Conservation (phyloP, 2,329 filamentous ascomycete species). For the Diaporthe capsici region DNA sequence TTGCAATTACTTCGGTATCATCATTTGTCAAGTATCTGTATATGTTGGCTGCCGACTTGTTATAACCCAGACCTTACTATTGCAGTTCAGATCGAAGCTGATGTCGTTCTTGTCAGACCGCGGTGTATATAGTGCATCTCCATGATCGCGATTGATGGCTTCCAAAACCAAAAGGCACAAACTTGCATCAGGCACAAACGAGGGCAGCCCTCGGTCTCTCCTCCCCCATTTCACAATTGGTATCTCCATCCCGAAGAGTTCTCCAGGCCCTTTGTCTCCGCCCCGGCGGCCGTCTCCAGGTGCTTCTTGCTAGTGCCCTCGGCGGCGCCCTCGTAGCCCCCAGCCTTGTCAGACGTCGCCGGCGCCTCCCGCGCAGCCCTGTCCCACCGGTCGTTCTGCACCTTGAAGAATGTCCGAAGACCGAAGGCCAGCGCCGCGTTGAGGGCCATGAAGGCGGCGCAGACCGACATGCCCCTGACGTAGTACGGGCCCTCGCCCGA, state of each 20-base stretch:
- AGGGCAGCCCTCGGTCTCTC: not conserved
- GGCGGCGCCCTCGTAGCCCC: not conserved
- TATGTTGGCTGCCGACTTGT: not conserved
- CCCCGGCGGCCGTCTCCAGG: constrained; percentile 1
- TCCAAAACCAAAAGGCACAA: not conserved
- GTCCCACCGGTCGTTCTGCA: constrained; percentile 53
- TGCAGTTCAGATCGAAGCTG: not conserved
- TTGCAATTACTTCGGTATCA: not conserved
- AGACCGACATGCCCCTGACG: constrained; percentile 55
- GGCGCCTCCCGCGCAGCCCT: constrained; percentile 47
- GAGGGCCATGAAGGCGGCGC: constrained; percentile 58
- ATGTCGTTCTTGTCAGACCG: not conserved
- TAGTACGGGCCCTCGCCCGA: constrained; percentile 54
- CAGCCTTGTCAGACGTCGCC: constrained; percentile 14
- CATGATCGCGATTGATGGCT: not conserved
- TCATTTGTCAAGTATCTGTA: not conserved
- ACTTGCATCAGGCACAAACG: not conserved
- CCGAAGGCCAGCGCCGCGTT: constrained; percentile 53
- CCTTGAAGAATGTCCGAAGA: constrained; percentile 51
- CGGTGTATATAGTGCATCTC: not conserved
- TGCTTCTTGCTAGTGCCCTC: not conserved
- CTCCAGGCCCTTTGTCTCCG: constrained; percentile 15
- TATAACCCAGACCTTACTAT: not conserved
- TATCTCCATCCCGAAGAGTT: constrained; percentile 37
- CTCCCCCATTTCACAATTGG: constrained; percentile 12